Base-by-base conservation (phyloP, 208 protist species). In the Strigomonas culicis region DNA sequence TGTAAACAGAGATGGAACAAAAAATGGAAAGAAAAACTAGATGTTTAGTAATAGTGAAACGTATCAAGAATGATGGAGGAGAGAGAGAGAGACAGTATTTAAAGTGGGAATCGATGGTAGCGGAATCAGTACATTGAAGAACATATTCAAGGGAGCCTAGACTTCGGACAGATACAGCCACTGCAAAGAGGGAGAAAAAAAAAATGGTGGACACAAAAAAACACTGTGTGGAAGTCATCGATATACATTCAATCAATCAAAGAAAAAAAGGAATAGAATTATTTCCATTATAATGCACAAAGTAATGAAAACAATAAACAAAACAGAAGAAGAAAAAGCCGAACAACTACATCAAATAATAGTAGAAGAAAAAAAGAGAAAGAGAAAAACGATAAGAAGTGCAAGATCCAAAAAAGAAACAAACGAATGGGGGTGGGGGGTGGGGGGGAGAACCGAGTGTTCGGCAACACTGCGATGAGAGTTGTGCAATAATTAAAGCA, bases 1-100 rank as follows among this genome's bases (percentile, higher is more conserved):
- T 43, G 55, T 58, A 22, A 10, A 31, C n/a, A 24, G 53, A 6
- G 64, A 59, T 63, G 58, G 27, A 32, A 59, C 60, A 55, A 61
- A 61, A 28, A 53, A 43, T 27, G 44, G 21, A 7, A 51, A n/a
- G 46, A 27, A 22, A 31, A 68, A 44, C 3, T n/a, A n/a, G n/a
- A n/a, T n/a, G n/a, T n/a, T n/a, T n/a, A n/a, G n/a, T n/a, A n/a
- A n/a, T n/a, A n/a, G n/a, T n/a, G n/a, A n/a, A n/a, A n/a, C n/a
- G n/a, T n/a, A n/a, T n/a, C n/a, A n/a, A n/a, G n/a, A n/a, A n/a
- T n/a, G n/a, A n/a, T n/a, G n/a, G n/a, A n/a, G n/a, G n/a, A n/a
- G n/a, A n/a, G n/a, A n/a, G n/a, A n/a, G n/a, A n/a, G n/a, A n/a
- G n/a, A n/a, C n/a, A n/a, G n/a, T 44, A 44, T 44, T 44, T 19